Conservation (phyloP, 352 stramenopile genomes). For the Phytophthora podocarpi region DNA sequence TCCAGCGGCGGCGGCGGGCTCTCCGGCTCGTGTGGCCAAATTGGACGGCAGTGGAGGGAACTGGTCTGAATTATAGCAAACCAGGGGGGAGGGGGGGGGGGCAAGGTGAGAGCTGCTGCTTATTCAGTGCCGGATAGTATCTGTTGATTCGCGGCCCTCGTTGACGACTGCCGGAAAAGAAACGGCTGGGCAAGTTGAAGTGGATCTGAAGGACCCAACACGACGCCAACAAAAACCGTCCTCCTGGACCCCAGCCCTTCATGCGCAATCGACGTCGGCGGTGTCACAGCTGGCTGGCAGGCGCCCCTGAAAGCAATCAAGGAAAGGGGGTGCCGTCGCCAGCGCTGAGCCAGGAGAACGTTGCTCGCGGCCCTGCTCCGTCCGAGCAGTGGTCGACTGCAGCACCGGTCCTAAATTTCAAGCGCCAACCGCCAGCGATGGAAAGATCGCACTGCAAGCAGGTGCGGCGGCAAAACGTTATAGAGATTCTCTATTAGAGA, state of each 20-base stretch:
- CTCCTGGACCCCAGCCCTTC: neutral
- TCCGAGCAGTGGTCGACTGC: no score
- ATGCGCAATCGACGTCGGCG: conserved; percentile 24
- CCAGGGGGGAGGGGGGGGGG: no score
- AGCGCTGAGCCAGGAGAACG: conserved; percentile 19
- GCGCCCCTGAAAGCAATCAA: neutral
- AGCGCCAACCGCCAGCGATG: neutral
- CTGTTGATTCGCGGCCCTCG: conserved; percentile 14
- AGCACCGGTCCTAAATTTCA: conserved; percentile 9
- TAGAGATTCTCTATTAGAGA: no score
- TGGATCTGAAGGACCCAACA: conserved; percentile 12
- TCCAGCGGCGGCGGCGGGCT: no score
- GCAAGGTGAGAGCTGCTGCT: no score
- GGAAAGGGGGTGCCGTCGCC: conserved; percentile 9
- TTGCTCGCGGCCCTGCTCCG: no score
- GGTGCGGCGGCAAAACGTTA: no score
- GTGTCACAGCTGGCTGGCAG: conserved; percentile 21
- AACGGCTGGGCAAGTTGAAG: conserved; percentile 29
- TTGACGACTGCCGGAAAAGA: conserved; percentile 5
- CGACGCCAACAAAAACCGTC: conserved; percentile 21
- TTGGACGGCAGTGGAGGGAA: no score
- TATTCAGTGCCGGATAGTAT: no score
- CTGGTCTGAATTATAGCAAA: no score
- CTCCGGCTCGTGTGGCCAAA: no score
- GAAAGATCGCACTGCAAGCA: conserved; percentile 26